A percentile compares a stretch with the other conserved stretches of the same genome.
phyloP scores from a whole-genome alignment of 1,284 basidiomycete species.

The Coniferiporia sulphurascens region DNA sequence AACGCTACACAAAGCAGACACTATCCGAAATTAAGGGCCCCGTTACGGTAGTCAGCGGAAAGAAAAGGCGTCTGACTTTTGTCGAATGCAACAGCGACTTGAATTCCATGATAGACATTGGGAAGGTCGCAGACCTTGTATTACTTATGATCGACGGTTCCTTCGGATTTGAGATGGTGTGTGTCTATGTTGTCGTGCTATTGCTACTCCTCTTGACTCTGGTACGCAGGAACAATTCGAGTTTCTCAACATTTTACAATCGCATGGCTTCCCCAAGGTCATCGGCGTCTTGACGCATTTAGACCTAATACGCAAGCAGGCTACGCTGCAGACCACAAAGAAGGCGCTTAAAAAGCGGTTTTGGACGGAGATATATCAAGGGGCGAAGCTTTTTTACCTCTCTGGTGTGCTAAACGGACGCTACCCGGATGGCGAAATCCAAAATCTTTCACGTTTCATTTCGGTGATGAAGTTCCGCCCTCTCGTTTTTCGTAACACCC shows the following conservation, averaged over 20 bases:
- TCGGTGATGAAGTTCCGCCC: conserved; percentile 99
- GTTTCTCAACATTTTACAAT: conserved; percentile 94
- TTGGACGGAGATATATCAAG: conserved; percentile 99
- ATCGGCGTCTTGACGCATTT: conserved; percentile 95
- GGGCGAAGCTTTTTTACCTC: conserved; percentile 97
- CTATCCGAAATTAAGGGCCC: conserved; percentile 89
- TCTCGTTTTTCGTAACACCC: conserved; percentile 90
- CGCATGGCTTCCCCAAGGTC: conserved; percentile 98
- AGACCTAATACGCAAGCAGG: conserved; percentile 93
- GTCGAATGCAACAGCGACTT: conserved; percentile 98
- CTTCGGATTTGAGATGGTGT: conserved; percentile 97
- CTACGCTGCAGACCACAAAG: conserved; percentile 87
- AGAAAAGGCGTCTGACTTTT: conserved; percentile 90
- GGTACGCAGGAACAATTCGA: conserved; percentile 90
- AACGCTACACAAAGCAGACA: conserved; percentile 93
- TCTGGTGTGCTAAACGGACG: conserved; percentile 97
- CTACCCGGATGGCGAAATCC: conserved; percentile 95
- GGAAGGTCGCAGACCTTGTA: conserved; percentile 94
- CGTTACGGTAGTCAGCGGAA: conserved; percentile 92
- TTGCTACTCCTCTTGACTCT: background rate
- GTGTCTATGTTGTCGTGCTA: conserved; percentile 22
- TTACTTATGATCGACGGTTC: conserved; percentile 97
- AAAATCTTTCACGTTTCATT: conserved; percentile 95
- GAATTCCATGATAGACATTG: conserved; percentile 97
- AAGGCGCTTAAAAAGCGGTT: conserved; percentile 98